These are phyloP conservation scores for Colletotrichum gloeosporioides DNA, from an alignment of 2,329 filamentous ascomycete genomes.

Conservation along the genomic window DNA sequence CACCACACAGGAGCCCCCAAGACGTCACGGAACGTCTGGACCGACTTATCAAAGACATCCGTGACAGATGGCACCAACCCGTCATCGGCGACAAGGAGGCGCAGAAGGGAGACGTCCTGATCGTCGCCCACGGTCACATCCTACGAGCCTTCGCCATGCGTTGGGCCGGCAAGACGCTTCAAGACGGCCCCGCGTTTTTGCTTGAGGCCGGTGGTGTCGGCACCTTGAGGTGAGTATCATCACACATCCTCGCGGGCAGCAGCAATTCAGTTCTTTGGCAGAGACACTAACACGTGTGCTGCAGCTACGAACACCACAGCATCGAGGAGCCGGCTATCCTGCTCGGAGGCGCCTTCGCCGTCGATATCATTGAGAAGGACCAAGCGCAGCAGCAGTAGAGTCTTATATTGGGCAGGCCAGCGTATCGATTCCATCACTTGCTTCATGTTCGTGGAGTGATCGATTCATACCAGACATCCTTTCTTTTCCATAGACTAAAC, in stretches of 20 bases:
- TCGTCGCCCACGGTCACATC: conserved; percentile 92
- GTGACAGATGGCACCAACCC: conserved; percentile 66
- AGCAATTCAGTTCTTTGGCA: background rate
- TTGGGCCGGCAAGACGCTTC: conserved; percentile 78
- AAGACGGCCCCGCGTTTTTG: conserved; percentile 78
- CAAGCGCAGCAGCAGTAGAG: conserved; percentile 25
- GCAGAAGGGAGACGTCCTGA: conserved; percentile 43
- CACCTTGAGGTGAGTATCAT: conserved; percentile 67
- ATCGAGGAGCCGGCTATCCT: conserved; percentile 82
- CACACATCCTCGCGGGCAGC: background rate
- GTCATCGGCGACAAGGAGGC: conserved; percentile 55
- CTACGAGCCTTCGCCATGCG: conserved; percentile 86
- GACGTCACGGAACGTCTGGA: conserved; percentile 79
- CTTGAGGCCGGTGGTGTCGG: conserved; percentile 90
- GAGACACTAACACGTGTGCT: background rate
- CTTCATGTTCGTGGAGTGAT: background rate
- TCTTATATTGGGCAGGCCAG: background rate
- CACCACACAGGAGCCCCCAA: conserved; percentile 63
- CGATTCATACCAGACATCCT: background rate
- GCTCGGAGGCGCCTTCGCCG: conserved; percentile 73
- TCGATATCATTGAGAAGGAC: conserved; percentile 38
- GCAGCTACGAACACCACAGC: conserved; percentile 79
- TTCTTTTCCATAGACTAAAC: background rate
- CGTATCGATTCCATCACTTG: background rate
- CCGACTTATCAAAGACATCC: conserved; percentile 76